Conservation (phyloP, 306 rosid species). For the Rosa persica region DNA sequence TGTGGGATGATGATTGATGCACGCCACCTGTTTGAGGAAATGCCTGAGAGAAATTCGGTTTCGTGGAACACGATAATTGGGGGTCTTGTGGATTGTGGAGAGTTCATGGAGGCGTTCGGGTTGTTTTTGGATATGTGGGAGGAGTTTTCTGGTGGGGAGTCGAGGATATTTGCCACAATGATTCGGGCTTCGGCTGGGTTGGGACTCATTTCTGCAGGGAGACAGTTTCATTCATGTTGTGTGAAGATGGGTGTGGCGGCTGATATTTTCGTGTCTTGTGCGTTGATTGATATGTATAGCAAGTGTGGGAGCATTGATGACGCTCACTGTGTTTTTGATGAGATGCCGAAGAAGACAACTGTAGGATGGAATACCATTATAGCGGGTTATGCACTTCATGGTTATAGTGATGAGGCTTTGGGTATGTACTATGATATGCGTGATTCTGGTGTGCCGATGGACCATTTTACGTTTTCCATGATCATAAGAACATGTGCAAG, state of each 20-base stretch:
- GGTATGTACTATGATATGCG: no score
- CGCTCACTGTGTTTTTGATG: constrained; percentile 73
- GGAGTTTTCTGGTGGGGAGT: constrained; percentile 47
- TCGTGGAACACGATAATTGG: constrained; percentile 66
- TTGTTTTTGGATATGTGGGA: constrained; percentile 66
- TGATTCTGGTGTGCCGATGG: no score
- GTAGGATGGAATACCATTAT: no score
- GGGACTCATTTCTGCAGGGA: constrained; percentile 52
- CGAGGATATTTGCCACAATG: constrained; percentile 62
- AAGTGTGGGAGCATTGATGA: constrained; percentile 82
- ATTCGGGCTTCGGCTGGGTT: constrained; percentile 71
- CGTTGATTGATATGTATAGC: constrained; percentile 84
- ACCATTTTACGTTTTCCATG: no score
- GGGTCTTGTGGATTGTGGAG: constrained; percentile 69
- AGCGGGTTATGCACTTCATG: no score
- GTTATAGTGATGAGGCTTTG: no score
- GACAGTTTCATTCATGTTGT: constrained; percentile 72
- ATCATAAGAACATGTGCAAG: no score
- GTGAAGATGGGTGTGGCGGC: constrained; percentile 43
- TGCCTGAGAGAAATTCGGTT: constrained; percentile 54
- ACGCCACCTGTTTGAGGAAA: constrained; percentile 51
- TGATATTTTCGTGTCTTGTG: constrained; percentile 52
- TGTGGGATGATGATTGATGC: constrained; percentile 78
- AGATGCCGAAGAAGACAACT: constrained; percentile 56
- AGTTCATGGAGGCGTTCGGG: constrained; percentile 53